Evolutionary conservation across 495 filamentous ascomycete species (phyloP), one percentile per base, ranked within the genome.

Genomic region (Saxophila tyrrhenica): DNA sequence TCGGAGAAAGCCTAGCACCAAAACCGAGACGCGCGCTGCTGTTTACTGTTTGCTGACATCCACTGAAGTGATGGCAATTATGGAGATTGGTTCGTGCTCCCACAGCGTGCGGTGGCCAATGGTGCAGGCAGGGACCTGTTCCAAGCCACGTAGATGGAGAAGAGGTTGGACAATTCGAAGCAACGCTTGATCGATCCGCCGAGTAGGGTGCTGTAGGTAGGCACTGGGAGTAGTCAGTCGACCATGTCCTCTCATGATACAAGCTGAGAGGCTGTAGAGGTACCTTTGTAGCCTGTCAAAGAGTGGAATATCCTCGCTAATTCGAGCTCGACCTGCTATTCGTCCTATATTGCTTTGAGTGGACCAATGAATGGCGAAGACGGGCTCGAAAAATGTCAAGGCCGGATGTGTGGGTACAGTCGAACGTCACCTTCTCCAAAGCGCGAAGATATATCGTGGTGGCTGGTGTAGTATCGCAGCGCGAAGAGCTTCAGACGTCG

Each of bases 291-390:
- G 10, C 13, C 45, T 13, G 20, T 13, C 45, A 48, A 48, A 48
- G 45, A n/a, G 17, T 5, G 19, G n/a, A 44, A 13, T 25, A 24
- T 48, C 5, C 10, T 5, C n/a, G 24, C 20, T 20, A 48, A 17
- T 25, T 3, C 41, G 17, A 48, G 9, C 10, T 16, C 23, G 23
- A 21, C 45, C 20, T 48, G 19, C 45, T 48, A 48, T 48, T 48
- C 45, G 45, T 25, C 45, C 20, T 25, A 23, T 23, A 23, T 13
- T 2, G 45, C 7, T 25, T 20, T 9, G 45, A 17, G 10, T 48
- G 45, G 20, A 25, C 48, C 48, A 50, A 50, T 39, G 48, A 50
- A 20, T 32, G 48, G n/a, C 11, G 17, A 25, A 50, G 24, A 39
- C 48, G 25, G 3, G 15, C 24, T 20, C 16, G 38, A 50, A 22